Conservation (phyloP, 2,329 filamentous ascomycete genomes). For the Endoconidiophora polonica region DNA sequence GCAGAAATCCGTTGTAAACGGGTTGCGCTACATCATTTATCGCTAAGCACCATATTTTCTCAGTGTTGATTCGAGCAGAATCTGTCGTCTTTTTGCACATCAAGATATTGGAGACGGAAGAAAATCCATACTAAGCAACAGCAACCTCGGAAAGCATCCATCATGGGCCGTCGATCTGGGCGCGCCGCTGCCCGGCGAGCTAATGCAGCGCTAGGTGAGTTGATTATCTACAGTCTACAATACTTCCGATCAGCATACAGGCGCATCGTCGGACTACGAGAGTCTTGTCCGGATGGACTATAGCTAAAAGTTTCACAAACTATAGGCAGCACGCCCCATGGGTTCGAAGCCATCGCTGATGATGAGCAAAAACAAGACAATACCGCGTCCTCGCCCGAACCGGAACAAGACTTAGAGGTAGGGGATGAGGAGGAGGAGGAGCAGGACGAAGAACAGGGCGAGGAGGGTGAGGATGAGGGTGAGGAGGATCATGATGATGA, state of each 20-base stretch:
- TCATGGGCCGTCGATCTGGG: conserved; percentile 30
- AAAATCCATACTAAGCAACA: too few relatives aligned
- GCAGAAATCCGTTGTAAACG: too few relatives aligned
- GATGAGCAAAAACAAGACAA: conserved; percentile 25
- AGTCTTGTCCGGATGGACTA: neutral
- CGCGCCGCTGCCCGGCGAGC: conserved; percentile 37
- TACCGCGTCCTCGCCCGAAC: conserved; percentile 16
- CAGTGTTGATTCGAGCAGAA: too few relatives aligned
- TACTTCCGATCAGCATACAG: neutral
- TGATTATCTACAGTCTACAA: neutral
- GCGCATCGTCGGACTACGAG: neutral
- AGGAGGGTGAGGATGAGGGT: conserved; percentile 8
- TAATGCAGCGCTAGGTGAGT: conserved; percentile 35
- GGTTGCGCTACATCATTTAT: too few relatives aligned
- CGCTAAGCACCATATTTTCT: too few relatives aligned
- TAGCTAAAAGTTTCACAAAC: conserved; percentile 1
- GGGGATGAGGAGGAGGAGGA: conserved; percentile 12
- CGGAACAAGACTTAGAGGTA: conserved; percentile 13
- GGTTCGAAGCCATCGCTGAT: conserved; percentile 24
- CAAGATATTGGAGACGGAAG: too few relatives aligned
- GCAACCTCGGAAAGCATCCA: neutral
- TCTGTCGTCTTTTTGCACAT: too few relatives aligned
- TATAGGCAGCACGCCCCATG: conserved; percentile 27
- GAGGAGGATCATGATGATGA: conserved; percentile 10
- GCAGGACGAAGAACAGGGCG: neutral